Evolutionary conservation across 1,284 basidiomycete genomes (phyloP).

Genomic region (Ceratobasidium sp.): DNA sequence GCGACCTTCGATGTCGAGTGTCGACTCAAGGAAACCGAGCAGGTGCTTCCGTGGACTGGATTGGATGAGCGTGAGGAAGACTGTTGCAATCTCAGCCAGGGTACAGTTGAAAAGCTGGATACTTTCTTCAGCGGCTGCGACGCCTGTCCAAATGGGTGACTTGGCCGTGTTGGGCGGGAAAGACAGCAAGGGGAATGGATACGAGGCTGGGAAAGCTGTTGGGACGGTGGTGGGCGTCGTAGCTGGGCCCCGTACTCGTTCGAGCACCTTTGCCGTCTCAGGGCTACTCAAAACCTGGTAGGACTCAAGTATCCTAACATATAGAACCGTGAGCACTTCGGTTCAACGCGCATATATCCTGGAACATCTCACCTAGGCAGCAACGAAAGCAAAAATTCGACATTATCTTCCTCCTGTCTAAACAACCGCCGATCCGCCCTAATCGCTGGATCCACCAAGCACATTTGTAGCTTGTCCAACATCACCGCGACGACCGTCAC

Average conservation of each 20-base stretch:
- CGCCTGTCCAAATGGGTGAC: constrained; percentile 51
- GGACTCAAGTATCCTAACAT: constrained; percentile 75
- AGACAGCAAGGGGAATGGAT: constrained; percentile 87
- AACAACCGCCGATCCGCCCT: constrained; percentile 66
- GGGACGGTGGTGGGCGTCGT: constrained; percentile 71
- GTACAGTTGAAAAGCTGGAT: constrained; percentile 73
- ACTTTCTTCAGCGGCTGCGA: constrained; percentile 54
- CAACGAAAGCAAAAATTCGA: constrained; percentile 86
- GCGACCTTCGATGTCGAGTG: constrained; percentile 83
- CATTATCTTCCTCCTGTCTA: constrained; percentile 88
- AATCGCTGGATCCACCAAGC: constrained; percentile 72
- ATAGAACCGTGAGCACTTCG: constrained; percentile 5
- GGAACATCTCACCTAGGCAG: constrained; percentile 71
- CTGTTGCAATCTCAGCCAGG: constrained; percentile 85
- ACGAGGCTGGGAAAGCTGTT: constrained; percentile 89
- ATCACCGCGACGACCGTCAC: constrained; percentile 87
- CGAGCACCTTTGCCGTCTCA: constrained; percentile 70
- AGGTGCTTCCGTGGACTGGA: constrained; percentile 81
- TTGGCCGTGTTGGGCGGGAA: constrained; percentile 64
- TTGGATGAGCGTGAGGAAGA: constrained; percentile 82
- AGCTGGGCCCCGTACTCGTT: constrained; percentile 67
- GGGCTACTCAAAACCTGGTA: constrained; percentile 82
- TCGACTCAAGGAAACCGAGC: constrained; percentile 77
- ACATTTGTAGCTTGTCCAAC: constrained; percentile 87
- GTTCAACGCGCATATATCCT: constrained; percentile 10